These are phyloP conservation scores for Naumovozyma baii DNA, from an alignment of 805 yeast genomes.

Conservation along the genomic window DNA sequence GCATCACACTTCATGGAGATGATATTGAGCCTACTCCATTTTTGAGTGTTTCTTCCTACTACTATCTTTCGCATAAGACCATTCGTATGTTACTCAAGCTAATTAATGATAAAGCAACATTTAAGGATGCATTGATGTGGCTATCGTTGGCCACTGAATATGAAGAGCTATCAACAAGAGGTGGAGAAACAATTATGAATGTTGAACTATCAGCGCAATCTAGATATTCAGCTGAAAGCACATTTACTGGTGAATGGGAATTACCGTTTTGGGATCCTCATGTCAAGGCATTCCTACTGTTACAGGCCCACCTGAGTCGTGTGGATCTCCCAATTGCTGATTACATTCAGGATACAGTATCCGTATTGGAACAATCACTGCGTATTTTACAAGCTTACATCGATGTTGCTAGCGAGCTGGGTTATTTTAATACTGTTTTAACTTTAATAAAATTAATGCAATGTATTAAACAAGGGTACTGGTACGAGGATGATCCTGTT, in stretches of 20 bases:
- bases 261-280: slow-evolving; percentile 76
- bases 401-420: slow-evolving; percentile 81
- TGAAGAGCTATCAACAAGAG: slow-evolving; percentile 82
- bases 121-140: slow-evolving; percentile 39
- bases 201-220: slow-evolving; percentile 70
- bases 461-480: slow-evolving; percentile 76
- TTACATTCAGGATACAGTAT: slow-evolving; percentile 84
- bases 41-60: slow-evolving; percentile 77
- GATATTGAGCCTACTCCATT: slow-evolving; percentile 63
- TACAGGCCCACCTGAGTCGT: slow-evolving; percentile 79
- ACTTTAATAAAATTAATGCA: slow-evolving; percentile 64
- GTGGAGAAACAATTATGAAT: slow-evolving; percentile 83
- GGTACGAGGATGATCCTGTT: slow-evolving; percentile 74
- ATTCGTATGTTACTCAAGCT: slow-evolving; percentile 57
- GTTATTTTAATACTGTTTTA: slow-evolving; percentile 53
- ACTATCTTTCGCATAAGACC: slow-evolving; percentile 86
- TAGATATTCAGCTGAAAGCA: slow-evolving; percentile 56
- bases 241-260: slow-evolving; percentile 45
- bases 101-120: slow-evolving; percentile 33
- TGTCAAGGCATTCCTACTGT: slow-evolving; percentile 64
- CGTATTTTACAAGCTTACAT: slow-evolving; percentile 90
- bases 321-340: slow-evolving; percentile 87
- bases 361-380: slow-evolving; percentile 86
- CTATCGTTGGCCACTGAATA: slow-evolving; percentile 59
- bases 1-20: slow-evolving; percentile 45